Evolutionary conservation across 352 stramenopile species (phyloP), one percentile per base, ranked within the genome.

Genomic region (Peronospora tabacina): DNA sequence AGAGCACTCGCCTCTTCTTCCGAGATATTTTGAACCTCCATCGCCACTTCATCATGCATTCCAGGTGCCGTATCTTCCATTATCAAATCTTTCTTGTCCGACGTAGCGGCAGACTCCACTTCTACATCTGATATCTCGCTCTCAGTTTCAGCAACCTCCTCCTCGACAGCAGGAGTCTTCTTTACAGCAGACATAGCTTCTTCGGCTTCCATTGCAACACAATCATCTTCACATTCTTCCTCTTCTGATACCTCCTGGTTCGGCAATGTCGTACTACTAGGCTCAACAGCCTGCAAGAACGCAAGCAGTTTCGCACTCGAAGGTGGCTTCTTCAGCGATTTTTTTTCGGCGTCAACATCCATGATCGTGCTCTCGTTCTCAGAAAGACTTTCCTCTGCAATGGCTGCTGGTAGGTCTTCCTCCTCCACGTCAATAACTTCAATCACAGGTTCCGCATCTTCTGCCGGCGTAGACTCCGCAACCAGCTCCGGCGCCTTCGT

Each of bases 261-360:
- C 0, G 44, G 24, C 4, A 50, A 17, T 2, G 12, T 33, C 15
- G 51, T 42, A 12, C 26, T 55, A 1, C 30, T 51, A 13, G 64
- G 55, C 26, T 82, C 70, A 7, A 82, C 72, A 2, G 66, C 61
- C 20, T 70, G 66, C 42, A 82, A 46, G 52, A 83, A 82, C 7
- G 71, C 74, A 36, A 77, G 58, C 24, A 82, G 52, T 58, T 83
- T 85, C 15, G 66, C 53, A 38, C 49, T 77, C 19, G 61, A 66
- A 15, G 57, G 22, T 5, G 69, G 52, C 11, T 67, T 61, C 49
- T 68, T 35, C 26, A 67, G 35, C 6, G 41, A 32, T 11, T 67
- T 33, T 5, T 61, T 52, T 15, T 55, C 55, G 2, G 41, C 28
- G 3, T 59, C 45, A 8, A 35, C 40, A 17, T 62, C 56, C 9